Base-by-base conservation (phyloP, 768 basidiomycete species). In the Pholiota conissans region DNA sequence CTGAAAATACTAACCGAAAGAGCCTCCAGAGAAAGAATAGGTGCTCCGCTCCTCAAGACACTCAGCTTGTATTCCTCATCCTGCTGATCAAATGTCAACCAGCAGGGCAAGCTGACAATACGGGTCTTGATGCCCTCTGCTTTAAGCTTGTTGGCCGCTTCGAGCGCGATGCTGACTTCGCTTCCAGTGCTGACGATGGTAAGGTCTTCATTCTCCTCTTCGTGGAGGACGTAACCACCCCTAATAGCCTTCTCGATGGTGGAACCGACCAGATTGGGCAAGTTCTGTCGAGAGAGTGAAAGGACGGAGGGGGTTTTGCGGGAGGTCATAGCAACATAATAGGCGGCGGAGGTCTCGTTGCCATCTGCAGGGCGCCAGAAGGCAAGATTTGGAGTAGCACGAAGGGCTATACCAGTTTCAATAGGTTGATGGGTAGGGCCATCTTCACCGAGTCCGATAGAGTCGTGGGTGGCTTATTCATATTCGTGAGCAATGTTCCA, bases 361-460 rank as follows among this genome's bases (percentile, higher is more conserved):
- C 95, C 95, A 70, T 97, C 94, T 26, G 94, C 93, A 5, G 92
- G 92, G 59, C 92, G 88, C 89, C 90, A 91, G 81, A 97, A 93
- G 61, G 91, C 90, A 51, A 92, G 76, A 78, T 98, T 96, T 65
- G 95, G 95, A 45, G 86, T 85, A 11, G 95, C 90, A 63, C 95
- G 91, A 72, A 97, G 79, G 73, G 89, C 90, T 42, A 84, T 86
- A 58, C 83, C 90, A 28, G 92, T 93, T 76, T 97, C 95, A 49
- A 97, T 80, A 52, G 95, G 95, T 73, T 97, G 95, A 72, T 98
- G 95, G 30, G 95, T 98, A 49, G 95, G 95, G 26, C 95, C 95
- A 63, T 97, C 95, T 72, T 97, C 94, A 63, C 91, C 91, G 39
- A 81, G 86, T 74, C 93, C 92, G 67, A 96, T 95, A 42, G 91